Base-by-base conservation (phyloP, 805 yeast genomes). In the Torulaspora maleeae region DNA sequence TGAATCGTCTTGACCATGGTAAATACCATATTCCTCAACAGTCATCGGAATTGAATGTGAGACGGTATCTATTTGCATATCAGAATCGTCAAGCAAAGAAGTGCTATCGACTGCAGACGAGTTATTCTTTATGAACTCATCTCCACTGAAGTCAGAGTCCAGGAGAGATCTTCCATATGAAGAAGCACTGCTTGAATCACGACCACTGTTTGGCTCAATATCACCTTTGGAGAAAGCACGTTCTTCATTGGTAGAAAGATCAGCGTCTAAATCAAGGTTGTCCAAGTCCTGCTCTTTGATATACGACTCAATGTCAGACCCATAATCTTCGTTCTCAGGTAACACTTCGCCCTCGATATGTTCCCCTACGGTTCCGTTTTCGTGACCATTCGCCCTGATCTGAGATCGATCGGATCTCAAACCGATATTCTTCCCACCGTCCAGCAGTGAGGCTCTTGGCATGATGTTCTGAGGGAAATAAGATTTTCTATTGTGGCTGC, bases 151-250 rank as follows among this genome's bases (percentile, higher is more conserved):
- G 30, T 65, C 68, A 4, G 69, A 65, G 27, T 60, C 67, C 22
- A 65, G 41, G 12, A 66, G 41, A 1, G 70, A 66, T 29, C 58
- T 61, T 11, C 68, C 68, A 41, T 60, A 66, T 4, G 70, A 66
- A 1, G 70, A 66, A 7, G 34, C 59, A 36, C 47, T 37, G 16
- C 46, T 47, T 10, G 53, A 40, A 28, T 40, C 43, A 28, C 43
- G 13, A 13, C 16, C 27, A n/a, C 33, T n/a, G 19, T 32, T 33
- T 10, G 27, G 5, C 25, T 22, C 25, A 22, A 4, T 22, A 22
- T 22, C 25, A 22, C 8, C 10, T 8, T 49, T 49, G 5, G 45
- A 40, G 24, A 32, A 36, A 13, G 29, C 27, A 5, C 43, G 34
- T 13, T 47, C 49, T n/a, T 36, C 47, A 8, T 41, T 38, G 12